Evolutionary conservation across 2,329 filamentous ascomycete species (phyloP), one percentile per base, ranked within the genome.

Genomic region (Penicillium sp.): DNA sequence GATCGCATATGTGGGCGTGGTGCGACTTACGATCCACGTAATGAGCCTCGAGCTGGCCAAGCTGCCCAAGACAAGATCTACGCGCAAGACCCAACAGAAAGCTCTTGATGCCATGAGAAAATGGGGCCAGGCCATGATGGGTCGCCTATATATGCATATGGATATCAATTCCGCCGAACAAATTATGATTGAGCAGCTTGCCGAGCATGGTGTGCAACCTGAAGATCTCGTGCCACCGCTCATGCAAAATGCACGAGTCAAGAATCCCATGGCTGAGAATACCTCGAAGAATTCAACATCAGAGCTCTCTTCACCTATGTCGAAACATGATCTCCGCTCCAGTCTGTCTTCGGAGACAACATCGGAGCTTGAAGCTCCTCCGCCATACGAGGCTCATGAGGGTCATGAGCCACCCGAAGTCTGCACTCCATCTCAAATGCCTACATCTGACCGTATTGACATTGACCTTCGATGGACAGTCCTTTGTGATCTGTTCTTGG

Each of bases 81-180:
- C 78, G 1, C 92, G 83, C 64, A 95, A 90, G 61, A 70, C 80
- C 29, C 61, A 88, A 8, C 73, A 77, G 18, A 68, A 82, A 44
- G 78, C 84, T 0, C 69, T 80, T 8, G 92, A 95, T 62, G 77
- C 81, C 23, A 82, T 85, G 69, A 84, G 84, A 64, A 95, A 95
- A 84, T 98, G 90, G 90, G 81, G 85, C 39, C 92, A 98, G 62
- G 93, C 93, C 69, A 94, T 95, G 76, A 98, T 98, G 89, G 80
- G 95, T 43, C 80, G 90, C 15, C 64, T 98, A 9, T 98, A 96
- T 62, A 72, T 79, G 9, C 92, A 98, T 65, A 98, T 98, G 92
- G 92, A 98, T 43, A 93, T 98, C 55, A 88, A 82, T 56, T 72
- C 82, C 22, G 64, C 66, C 41, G 92, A 98, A 65, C 92, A 98